Conservation (phyloP, 2,329 filamentous ascomycete species). For the Lachnellula occidentalis region DNA sequence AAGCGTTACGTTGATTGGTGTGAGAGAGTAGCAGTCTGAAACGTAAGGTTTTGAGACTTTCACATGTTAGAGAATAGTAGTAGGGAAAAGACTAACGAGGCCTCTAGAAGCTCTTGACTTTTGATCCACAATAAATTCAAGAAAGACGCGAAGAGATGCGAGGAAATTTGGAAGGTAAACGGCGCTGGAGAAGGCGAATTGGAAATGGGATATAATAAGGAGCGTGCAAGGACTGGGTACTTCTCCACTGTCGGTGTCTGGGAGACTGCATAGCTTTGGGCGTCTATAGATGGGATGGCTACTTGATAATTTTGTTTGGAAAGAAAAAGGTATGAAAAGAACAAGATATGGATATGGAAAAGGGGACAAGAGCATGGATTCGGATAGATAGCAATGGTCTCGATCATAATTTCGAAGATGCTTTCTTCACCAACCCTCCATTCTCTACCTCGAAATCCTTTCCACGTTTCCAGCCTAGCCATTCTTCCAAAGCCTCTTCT, state of each 20-base stretch:
- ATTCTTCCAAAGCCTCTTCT: conserved; percentile 60
- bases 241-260: background rate
- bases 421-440: conserved; percentile 53
- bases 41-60: conserved; percentile 6
- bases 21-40: conserved; percentile 3
- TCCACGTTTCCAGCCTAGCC: conserved; percentile 74
- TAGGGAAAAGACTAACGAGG: background rate
- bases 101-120: background rate
- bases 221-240: background rate
- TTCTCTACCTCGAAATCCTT: conserved; percentile 62
- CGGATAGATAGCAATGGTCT: conserved; percentile 2
- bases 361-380: conserved; percentile 2
- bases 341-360: background rate
- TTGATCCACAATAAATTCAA: background rate
- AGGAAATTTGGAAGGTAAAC: background rate
- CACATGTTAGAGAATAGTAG: background rate
- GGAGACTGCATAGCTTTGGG: background rate
- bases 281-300: background rate
- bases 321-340: background rate
- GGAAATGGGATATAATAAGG: background rate
- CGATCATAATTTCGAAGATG: conserved; percentile 39
- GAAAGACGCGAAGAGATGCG: background rate
- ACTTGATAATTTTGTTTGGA: background rate
- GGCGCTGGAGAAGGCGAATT: background rate
- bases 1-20: conserved; percentile 2